Percentiles rank a stretch among this genome's conserved stretches.
Conservation (phyloP, 306 rosid species). For the Mimosa bimucronata region DNA sequence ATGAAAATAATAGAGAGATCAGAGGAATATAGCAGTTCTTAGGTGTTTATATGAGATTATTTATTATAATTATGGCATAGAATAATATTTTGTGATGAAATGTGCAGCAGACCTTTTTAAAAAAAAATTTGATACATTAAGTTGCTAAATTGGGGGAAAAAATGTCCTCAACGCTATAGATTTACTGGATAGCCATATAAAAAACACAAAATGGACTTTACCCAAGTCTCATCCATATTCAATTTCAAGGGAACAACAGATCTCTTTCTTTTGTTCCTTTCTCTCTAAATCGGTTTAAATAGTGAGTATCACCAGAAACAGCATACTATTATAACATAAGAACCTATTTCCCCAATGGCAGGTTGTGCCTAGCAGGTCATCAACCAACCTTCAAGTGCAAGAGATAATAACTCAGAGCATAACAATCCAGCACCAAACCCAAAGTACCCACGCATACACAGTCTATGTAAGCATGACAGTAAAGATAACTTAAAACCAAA, state of each 20-base stretch:
- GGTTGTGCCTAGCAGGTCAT: conserved; percentile 2
- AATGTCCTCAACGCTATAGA: neutral
- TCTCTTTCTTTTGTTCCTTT: neutral
- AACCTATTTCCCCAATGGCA: neutral
- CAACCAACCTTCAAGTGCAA: neutral
- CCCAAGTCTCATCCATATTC: neutral
- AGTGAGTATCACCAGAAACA: neutral
- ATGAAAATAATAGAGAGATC: neutral
- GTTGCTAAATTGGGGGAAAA: neutral
- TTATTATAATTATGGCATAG: neutral
- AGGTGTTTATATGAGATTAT: neutral
- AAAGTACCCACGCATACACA: neutral
- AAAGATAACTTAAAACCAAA: neutral
- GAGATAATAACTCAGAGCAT: neutral
- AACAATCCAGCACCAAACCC: neutral
- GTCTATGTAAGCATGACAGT: neutral
- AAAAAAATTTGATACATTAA: neutral
- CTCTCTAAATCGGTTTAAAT: neutral
- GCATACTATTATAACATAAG: neutral
- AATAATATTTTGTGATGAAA: neutral
- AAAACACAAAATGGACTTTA: neutral
- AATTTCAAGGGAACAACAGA: conserved; percentile 27
- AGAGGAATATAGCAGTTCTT: neutral
- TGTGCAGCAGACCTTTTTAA: neutral
- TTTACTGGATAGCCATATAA: neutral